Base-by-base conservation (phyloP, 1,139 yeast species). In the Yamadazyma dushanensis region DNA sequence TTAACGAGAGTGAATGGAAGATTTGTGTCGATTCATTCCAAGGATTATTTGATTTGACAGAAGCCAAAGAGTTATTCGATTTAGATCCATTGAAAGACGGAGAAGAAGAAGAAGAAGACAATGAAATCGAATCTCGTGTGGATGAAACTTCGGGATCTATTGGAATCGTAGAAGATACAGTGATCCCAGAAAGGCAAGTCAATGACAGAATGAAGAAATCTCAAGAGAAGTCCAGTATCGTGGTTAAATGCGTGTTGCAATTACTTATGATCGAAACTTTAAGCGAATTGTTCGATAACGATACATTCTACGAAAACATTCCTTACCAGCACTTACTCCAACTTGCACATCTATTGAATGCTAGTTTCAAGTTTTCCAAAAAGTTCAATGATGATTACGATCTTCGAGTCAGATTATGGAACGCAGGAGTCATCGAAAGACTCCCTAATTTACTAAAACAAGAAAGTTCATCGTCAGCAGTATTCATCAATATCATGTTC, bases 161-260 rank as follows among this genome's bases (percentile, higher is more conserved):
- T 16, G 39, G 33, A 10, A 26, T 23, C 10, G 8, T 29, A 8
- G 23, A 31, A 16, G 14, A 9, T n/a, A 17, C 14, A 3, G 17
- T 26, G n/a, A 18, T 25, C 4, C 18, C 8, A 5, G 32, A 26
- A 13, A 40, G 33, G 19, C 38, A 39, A 6, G 60, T 56, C 25
- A 51, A 45, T 19, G 26, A 39, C 17, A 50, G 58, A 26, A 42
- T 62, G 20, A 57, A 55, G 30, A 61, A 54, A 41, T 53, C 68
- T 9, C 71, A 66, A 45, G 80, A 78, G 31, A 88, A 88, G 59
- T 82, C 89, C 23, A 72, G 84, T 1, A 88, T 92, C 49, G 96
- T 92, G 32, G 88, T 90, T 33, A 90, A 92, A 61, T 88, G 97
- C 61, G 95, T 92, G 14, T 67, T 92, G 47, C 97, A 92, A 56